Base-by-base conservation (phyloP, 352 stramenopile species). In the Aphanomyces stellatus region DNA sequence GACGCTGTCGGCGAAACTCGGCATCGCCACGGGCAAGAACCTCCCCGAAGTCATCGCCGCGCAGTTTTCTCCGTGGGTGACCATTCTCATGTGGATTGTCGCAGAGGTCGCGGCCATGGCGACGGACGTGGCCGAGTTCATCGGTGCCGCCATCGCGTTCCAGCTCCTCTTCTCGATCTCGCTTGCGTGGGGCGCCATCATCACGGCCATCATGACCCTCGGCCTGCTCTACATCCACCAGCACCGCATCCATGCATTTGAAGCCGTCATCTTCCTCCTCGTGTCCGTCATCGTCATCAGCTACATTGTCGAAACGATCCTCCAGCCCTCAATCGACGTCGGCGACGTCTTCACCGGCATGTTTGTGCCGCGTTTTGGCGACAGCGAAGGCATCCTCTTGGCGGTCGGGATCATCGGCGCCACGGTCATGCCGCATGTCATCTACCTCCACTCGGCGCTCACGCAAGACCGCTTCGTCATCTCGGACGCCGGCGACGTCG, bases 341-440 rank as follows among this genome's bases (percentile, higher is more conserved):
- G 27, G 10, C 46, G 31, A 49, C 19, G 60, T 59, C 10, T 37
- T 41, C 28, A 30, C 57, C 22, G 15, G 59, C 48, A 68, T 41
- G 24, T 68, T 68, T 24, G 60, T 68, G 8, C 60, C 60, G 2
- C 7, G n/a, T 10, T 61, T 68, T 31, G 60, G 34, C 30, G 60
- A 41, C 35, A 68, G 31, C 17, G 46, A 68, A 13, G 49, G 48
- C 42, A 17, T 68, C 11, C 5, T 68, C 11, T 27, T 74, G 22
- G 70, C 61, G 19, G 51, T 77, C 17, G 70, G 72, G n/a, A 77
- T 77, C 43, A 15, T 77, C 17, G 72, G 72, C 6, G 72, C 72
- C 8, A 77, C 72, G 10, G 72, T 77, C 3, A 77, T 77, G 72
- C 72, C 72, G 24, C 72, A 77, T 37, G 71, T 71, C 25, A 46